Evolutionary conservation across 2,329 filamentous ascomycete species (phyloP).

Genomic region (Zasmidium angulare): DNA sequence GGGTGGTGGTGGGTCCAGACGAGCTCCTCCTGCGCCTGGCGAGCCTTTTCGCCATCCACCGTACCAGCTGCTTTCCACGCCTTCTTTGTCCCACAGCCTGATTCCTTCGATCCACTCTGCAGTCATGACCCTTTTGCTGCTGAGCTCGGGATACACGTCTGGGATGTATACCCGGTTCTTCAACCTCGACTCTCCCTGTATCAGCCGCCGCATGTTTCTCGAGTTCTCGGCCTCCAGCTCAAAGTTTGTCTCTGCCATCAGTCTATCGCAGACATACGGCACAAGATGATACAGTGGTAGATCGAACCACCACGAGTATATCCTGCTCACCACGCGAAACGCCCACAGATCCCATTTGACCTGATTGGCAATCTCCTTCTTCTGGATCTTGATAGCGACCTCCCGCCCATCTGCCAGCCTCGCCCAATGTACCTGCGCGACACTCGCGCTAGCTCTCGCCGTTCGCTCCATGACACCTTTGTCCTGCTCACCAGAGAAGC

Average conservation of each 20-base stretch:
- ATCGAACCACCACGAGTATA: constrained; percentile 86
- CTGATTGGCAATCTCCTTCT: constrained; percentile 87
- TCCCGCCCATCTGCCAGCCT: constrained; percentile 80
- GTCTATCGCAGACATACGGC: constrained; percentile 88
- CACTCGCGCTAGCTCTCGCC: constrained; percentile 79
- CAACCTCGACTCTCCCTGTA: constrained; percentile 73
- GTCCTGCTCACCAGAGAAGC: constrained; percentile 57
- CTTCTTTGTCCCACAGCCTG: constrained; percentile 85
- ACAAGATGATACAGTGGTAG: constrained; percentile 89
- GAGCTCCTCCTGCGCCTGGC: constrained; percentile 70
- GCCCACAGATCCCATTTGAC: constrained; percentile 95
- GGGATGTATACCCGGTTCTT: constrained; percentile 85
- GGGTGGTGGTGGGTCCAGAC: constrained; percentile 53
- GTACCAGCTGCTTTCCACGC: constrained; percentile 73
- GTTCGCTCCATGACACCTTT: constrained; percentile 69
- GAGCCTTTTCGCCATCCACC: constrained; percentile 75
- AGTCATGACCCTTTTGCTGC: constrained; percentile 80
- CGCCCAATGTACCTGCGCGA: constrained; percentile 97
- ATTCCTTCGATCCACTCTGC: constrained; percentile 98
- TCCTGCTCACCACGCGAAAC: constrained; percentile 81
- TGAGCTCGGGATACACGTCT: constrained; percentile 77
- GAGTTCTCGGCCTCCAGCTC: constrained; percentile 87
- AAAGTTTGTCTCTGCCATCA: constrained; percentile 93
- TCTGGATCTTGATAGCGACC: constrained; percentile 95
- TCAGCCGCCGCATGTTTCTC: constrained; percentile 75